Percentiles rank a stretch among this genome's conserved stretches.
These are phyloP conservation scores for Sporisorium reilianum DNA, from an alignment of 1,284 basidiomycete species.

Conservation along the genomic window DNA sequence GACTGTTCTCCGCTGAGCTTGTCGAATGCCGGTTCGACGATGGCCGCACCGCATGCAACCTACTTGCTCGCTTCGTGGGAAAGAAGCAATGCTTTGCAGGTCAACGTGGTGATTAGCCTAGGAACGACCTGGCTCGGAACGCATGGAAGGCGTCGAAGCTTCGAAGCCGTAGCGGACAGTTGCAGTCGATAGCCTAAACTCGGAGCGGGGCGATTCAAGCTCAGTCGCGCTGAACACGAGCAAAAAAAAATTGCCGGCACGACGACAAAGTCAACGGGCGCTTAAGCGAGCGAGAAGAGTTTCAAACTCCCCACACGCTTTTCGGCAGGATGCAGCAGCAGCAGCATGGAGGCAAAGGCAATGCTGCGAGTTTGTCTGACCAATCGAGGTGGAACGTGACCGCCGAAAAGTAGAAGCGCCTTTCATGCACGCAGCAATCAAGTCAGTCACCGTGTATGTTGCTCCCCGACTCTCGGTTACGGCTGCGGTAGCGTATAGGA, in stretches of 20 bases:
- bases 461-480: not conserved
- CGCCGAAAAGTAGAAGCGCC: too few relatives aligned
- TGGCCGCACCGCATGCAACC: not conserved
- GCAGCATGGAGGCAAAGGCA: too few relatives aligned
- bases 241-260: not conserved
- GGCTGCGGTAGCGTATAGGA: not conserved
- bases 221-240: not conserved
- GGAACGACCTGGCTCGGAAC: slow-evolving; percentile 11
- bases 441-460: not conserved
- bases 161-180: too few relatives aligned
- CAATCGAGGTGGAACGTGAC: slow-evolving; percentile 13
- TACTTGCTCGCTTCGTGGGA: not conserved
- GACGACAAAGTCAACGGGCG: not conserved
- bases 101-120: slow-evolving; percentile 42
- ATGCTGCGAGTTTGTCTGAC: not conserved
- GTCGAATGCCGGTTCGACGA: not conserved
- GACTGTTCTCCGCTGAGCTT: not conserved
- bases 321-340: slow-evolving; percentile 5
- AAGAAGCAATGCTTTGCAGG: not conserved
- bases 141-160: slow-evolving; percentile 5
- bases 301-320: slow-evolving; percentile 4
- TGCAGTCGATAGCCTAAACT: too few relatives aligned
- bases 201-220: not conserved
- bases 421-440: too few relatives aligned
- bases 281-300: slow-evolving; percentile 1